Base-by-base conservation (phyloP, 1,284 basidiomycete species). In the Marasmius fiardii region DNA sequence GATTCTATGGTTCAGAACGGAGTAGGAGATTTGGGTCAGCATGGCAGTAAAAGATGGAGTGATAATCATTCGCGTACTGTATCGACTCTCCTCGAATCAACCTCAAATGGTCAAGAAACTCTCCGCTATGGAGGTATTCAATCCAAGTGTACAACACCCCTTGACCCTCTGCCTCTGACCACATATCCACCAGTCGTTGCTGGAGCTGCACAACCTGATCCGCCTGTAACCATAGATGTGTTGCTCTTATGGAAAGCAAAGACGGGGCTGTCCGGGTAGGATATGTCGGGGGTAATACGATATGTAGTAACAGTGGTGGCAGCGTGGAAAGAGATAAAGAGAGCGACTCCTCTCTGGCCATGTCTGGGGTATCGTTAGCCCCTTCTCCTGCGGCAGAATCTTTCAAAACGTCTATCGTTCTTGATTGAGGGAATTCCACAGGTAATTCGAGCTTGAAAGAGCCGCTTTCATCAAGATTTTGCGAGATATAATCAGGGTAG, bases 111-210 rank as follows among this genome's bases (percentile, higher is more conserved):
- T 74, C 65, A 24, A 90, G 66, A 64, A 86, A 86, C 21, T 83
- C 79, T 10, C 83, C 88, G 21, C 75, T 81, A 20, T 82, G 79
- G 52, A 91, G 75, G 67, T 76, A 82, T 65, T 90, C 88, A 39
- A 89, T 75, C 86, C 88, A 89, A 39, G 70, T 73, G 63, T 85
- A 90, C 2, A 92, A 71, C 3, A 85, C 73, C 12, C 79, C 78
- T 55, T 86, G 81, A 8, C 76, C 71, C 86, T 86, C 90, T 73
- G 80, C 78, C 1, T 72, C 71, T 28, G 69, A 71, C 86, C 86
- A 90, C 74, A 80, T 79, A 1, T 73, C 71, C 28, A 69, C 58
- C 45, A 91, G 68, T 18, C 65, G 64, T 20, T 67, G 60, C 21
- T 71, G 69, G 4, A 90, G 67, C 8, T 64, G 66, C 11, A 63